phyloP scores from a whole-genome alignment of 1,139 yeast species.

The Taiozyma sp. region DNA sequence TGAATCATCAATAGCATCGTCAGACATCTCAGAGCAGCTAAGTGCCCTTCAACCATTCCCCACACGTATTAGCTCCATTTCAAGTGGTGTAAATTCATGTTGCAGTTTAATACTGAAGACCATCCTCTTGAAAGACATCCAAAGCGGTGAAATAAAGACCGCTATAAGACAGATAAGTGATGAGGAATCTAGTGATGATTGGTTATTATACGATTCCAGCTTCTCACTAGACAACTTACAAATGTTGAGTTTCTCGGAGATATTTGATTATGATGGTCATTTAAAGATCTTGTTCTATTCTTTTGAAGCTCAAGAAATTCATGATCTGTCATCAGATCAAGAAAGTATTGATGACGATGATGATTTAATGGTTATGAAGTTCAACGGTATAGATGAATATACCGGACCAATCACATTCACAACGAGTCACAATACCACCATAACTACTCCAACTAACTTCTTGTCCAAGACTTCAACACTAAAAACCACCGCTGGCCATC shows the following conservation, averaged over 20 bases:
- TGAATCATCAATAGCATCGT: background rate
- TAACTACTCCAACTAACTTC: conserved; percentile 14
- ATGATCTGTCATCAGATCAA: background rate
- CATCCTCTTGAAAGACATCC: conserved; percentile 17
- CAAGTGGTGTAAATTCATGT: conserved; percentile 6
- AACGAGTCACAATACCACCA: conserved; percentile 14
- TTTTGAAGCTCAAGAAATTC: conserved; percentile 21
- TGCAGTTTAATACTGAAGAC: conserved; percentile 13
- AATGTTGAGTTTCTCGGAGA: conserved; percentile 29
- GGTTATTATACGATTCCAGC: conserved; percentile 34
- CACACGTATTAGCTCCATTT: conserved; percentile 1
- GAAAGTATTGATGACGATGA: conserved; percentile 8
- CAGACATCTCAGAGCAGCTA: background rate
- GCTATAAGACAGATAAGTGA: conserved; percentile 26
- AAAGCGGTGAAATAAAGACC: conserved; percentile 15
- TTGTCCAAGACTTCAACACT: conserved; percentile 19
- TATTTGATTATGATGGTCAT: conserved; percentile 25
- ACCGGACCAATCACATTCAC: background rate
- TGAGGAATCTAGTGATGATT: conserved; percentile 28
- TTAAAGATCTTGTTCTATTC: conserved; percentile 34
- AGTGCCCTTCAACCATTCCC: background rate
- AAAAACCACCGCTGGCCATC: conserved; percentile 14
- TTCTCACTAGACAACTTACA: conserved; percentile 33
- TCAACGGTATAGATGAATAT: conserved; percentile 13
- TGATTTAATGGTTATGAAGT: conserved; percentile 22